Conservation (phyloP, 1,284 basidiomycete genomes). For the Cutaneotrichosporon daszewskae region DNA sequence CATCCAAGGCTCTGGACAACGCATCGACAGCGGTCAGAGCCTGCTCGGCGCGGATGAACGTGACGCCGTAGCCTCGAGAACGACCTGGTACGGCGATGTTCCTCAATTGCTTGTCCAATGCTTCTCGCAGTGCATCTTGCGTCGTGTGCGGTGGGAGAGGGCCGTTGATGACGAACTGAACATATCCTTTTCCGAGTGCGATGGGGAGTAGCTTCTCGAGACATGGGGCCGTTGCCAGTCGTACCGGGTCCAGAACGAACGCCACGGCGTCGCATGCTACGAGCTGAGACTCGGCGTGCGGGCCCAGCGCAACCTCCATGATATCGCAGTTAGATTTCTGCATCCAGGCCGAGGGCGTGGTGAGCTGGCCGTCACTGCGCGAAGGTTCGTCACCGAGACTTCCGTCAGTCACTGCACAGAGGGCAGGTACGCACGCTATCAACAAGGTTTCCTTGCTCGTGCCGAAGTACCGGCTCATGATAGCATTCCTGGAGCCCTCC, state of each 20-base stretch:
- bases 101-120: conserved; percentile 21
- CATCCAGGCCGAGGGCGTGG: conserved; percentile 30
- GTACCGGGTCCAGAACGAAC: conserved; percentile 43
- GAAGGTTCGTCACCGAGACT: conserved; percentile 1
- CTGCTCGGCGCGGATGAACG: conserved; percentile 31
- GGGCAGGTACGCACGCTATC: conserved; percentile 10
- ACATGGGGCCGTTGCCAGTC: conserved; percentile 10
- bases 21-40: conserved; percentile 32
- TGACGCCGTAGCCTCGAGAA: conserved; percentile 10
- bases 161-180: conserved; percentile 37
- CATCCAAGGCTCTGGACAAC: conserved; percentile 20
- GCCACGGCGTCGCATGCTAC: conserved; percentile 26
- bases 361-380: conserved; percentile 13
- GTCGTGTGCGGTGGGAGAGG: conserved; percentile 21
- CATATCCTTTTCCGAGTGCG: conserved; percentile 16
- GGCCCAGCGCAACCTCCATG: conserved; percentile 20
- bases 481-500: conserved; percentile 18
- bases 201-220: conserved; percentile 17
- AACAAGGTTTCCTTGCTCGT: conserved; percentile 12
- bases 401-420: background rate
- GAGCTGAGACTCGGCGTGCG: conserved; percentile 5
- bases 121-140: conserved; percentile 13
- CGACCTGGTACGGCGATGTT: conserved; percentile 1
- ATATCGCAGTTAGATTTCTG: conserved; percentile 25
- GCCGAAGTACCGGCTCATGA: conserved; percentile 23